Conservation (phyloP, 495 filamentous ascomycete genomes). For the Penicillium macrosclerotiorum region DNA sequence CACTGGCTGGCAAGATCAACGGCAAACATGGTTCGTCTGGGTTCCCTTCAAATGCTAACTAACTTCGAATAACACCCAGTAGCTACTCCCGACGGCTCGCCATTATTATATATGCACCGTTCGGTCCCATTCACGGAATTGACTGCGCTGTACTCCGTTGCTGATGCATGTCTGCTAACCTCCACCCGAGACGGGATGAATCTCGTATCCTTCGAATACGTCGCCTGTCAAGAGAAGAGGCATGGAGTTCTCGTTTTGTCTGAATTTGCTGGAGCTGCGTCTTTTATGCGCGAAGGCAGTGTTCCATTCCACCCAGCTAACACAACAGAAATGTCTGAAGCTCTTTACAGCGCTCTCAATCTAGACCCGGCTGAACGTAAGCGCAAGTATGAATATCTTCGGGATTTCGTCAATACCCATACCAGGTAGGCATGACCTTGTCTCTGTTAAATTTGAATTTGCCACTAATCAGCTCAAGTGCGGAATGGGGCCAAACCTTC, state of each 20-base stretch:
- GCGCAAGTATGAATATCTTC: conserved; percentile 74
- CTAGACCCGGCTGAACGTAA: conserved; percentile 76
- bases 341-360: conserved; percentile 79
- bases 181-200: conserved; percentile 98
- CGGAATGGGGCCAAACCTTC: conserved; percentile 39
- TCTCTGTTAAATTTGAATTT: background rate
- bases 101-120: conserved; percentile 92
- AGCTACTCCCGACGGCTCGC: conserved; percentile 88
- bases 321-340: conserved; percentile 79
- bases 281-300: conserved; percentile 74
- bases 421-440: conserved; percentile 57
- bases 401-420: conserved; percentile 84
- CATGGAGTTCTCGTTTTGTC: conserved; percentile 90
- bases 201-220: conserved; percentile 93
- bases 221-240: conserved; percentile 78
- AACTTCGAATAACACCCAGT: conserved; percentile 3
- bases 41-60: background rate
- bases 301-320: conserved; percentile 92
- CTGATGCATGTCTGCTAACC: conserved; percentile 84
- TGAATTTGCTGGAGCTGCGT: conserved; percentile 87
- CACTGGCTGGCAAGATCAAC: conserved; percentile 87
- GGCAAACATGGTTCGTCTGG: conserved; percentile 51
- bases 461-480: conserved; percentile 27
- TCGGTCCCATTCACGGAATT: conserved; percentile 86
- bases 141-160: conserved; percentile 86